These are phyloP conservation scores for Pleurotus pulmonarius DNA, from an alignment of 768 basidiomycete genomes.

Conservation along the genomic window DNA sequence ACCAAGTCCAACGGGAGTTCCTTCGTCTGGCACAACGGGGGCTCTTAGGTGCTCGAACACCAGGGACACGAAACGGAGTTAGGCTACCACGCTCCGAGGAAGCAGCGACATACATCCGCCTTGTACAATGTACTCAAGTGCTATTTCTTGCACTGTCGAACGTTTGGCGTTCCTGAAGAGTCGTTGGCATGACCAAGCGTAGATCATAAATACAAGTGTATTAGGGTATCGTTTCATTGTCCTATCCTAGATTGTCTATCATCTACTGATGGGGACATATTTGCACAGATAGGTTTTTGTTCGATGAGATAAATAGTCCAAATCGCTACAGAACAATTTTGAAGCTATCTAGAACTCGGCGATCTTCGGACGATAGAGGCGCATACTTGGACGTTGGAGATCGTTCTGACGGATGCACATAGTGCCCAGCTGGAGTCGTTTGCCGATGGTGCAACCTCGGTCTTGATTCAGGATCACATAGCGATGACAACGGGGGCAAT, in stretches of 20 bases:
- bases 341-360: constrained; percentile 52
- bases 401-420: constrained; percentile 12
- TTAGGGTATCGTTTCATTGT: too few relatives aligned
- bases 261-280: constrained; percentile 1
- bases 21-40: constrained; percentile 19
- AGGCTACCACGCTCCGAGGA: constrained; percentile 8
- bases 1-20: constrained; percentile 19
- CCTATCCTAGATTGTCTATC: too few relatives aligned
- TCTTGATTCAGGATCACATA: constrained; percentile 14
- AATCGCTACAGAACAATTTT: constrained; percentile 41
- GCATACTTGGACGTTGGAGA: constrained; percentile 26
- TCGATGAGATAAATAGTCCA: background rate
- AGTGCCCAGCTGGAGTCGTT: constrained; percentile 20
- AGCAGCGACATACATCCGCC: constrained; percentile 17
- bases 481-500: constrained; percentile 18
- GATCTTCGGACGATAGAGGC: constrained; percentile 53
- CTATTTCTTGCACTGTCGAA: background rate
- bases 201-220: too few relatives aligned
- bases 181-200: too few relatives aligned
- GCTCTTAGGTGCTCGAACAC: constrained; percentile 20
- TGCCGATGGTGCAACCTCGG: constrained; percentile 13
- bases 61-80: background rate
- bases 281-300: background rate
- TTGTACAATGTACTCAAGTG: too few relatives aligned
- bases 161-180: background rate